These are phyloP conservation scores for Paraphoma chrysanthemicola DNA, from an alignment of 2,329 filamentous ascomycete species.

Conservation along the genomic window DNA sequence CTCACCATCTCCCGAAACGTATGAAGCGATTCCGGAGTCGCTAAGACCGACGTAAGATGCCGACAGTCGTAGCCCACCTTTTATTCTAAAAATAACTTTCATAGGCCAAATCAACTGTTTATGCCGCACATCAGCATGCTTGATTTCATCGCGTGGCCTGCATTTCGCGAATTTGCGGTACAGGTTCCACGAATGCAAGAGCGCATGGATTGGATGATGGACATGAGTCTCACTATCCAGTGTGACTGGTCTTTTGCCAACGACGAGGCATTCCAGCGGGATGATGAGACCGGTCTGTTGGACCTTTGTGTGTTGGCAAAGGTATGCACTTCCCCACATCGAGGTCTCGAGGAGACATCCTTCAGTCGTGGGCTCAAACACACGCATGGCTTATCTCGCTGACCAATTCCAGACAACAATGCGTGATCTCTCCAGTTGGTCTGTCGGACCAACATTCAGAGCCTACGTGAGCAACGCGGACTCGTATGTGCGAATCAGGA, in stretches of 20 bases:
- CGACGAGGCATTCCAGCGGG: slow-evolving; percentile 12
- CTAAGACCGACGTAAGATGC: slow-evolving; percentile 27
- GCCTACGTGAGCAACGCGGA: slow-evolving; percentile 33
- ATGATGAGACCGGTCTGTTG: slow-evolving; percentile 18
- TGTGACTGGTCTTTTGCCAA: slow-evolving; percentile 26
- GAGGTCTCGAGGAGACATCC: neutral
- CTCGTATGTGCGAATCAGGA: slow-evolving; percentile 29
- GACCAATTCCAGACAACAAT: slow-evolving; percentile 6
- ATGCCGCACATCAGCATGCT: slow-evolving; percentile 34
- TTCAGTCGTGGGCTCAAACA: neutral
- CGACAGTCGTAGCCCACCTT: too few species aligned
- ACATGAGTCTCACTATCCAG: slow-evolving; percentile 21
- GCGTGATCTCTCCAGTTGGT: slow-evolving; percentile 25
- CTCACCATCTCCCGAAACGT: slow-evolving; percentile 29
- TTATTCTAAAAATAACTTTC: neutral
- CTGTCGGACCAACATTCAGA: slow-evolving; percentile 28
- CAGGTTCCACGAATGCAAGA: slow-evolving; percentile 34
- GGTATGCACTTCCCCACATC: slow-evolving; percentile 5
- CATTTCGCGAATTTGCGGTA: slow-evolving; percentile 30
- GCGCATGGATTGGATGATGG: slow-evolving; percentile 32
- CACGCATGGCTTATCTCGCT: neutral
- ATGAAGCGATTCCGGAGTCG: slow-evolving; percentile 31
- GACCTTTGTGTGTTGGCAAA: slow-evolving; percentile 25
- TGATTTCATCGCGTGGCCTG: slow-evolving; percentile 32
- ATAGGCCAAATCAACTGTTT: slow-evolving; percentile 31